Evolutionary conservation across 345 rosid species (phyloP), one percentile per base, ranked within the genome.

Genomic region (Salix brachista): DNA sequence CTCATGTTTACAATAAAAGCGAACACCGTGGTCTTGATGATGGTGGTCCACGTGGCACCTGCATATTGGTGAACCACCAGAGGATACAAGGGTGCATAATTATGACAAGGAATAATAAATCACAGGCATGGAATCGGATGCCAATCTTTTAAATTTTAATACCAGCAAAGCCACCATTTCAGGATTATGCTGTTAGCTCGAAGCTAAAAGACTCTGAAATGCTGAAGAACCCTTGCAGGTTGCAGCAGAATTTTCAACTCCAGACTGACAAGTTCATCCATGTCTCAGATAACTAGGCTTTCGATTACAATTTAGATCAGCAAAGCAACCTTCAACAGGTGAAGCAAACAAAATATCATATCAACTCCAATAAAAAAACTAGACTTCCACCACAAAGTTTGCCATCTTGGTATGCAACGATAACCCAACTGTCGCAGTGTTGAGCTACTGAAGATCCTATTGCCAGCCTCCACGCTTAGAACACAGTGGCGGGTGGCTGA

Each of bases 71-170:
- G 19, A 65, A 13, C 78, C 50, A 52, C 71, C 75, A 17, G 60
- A 7, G 21, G 28, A 8, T 46, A 34, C 17, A 4, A 13, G 62
- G 19, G 30, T 48, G 70, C 36, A 36, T 32, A 2, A 46, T 67
- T 34, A 67, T 54, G 66, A 67, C 50, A 14, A 37, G 39, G 66
- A 75, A 52, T 23, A 16, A 42, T 18, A 69, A 41, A 77, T 30
- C 28, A 4, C 28, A 69, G 44, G 42, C 39, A 70, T 60, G 75
- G 75, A 69, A 76, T 76, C 79, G n/a, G 30, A 69, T 69, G 68
- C 79, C 74, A 28, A 19, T 65, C 68, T 37, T 11, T 17, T 9
- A 8, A 30, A 60, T 37, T 11, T 17, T 9, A 8, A 30, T 19
- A 26, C 37, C 8, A 44, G 1, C 19, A 32, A 39, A 41, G 74